These are phyloP conservation scores for Quambalaria eucalypti DNA, from an alignment of 1,284 basidiomycete species.

Conservation along the genomic window DNA sequence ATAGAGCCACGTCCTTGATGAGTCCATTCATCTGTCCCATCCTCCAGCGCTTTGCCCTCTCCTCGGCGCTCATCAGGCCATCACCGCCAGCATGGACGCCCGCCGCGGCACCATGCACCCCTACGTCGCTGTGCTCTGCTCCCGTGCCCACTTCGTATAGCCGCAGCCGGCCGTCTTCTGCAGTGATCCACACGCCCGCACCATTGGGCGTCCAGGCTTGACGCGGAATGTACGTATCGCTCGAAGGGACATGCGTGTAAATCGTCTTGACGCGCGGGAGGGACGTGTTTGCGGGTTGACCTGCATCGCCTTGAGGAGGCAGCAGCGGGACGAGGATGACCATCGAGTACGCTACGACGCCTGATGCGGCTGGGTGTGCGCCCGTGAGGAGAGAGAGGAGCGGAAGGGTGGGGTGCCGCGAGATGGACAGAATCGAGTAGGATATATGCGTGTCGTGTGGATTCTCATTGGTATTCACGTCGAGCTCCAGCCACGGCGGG, in stretches of 20 bases:
- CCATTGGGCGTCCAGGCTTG: conserved; percentile 29
- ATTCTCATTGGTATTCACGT: conserved; percentile 37
- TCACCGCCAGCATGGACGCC: not conserved
- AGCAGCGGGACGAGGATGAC: conserved; percentile 29
- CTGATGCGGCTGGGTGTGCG: conserved; percentile 8
- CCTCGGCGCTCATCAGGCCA: not conserved
- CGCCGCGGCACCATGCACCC: not conserved
- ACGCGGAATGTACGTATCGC: conserved; percentile 15
- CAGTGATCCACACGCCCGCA: conserved; percentile 28
- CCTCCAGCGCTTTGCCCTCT: conserved; percentile 1
- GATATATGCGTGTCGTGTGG: conserved; percentile 27
- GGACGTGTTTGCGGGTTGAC: too few species aligned
- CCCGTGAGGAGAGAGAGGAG: conserved; percentile 37
- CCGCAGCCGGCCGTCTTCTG: conserved; percentile 34
- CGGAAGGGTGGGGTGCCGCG: conserved; percentile 25
- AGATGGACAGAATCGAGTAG: conserved; percentile 35
- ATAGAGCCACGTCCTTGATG: not conserved
- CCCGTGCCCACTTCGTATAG: conserved; percentile 3
- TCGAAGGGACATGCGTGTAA: conserved; percentile 25
- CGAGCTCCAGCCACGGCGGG: conserved; percentile 17
- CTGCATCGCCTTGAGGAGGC: too few species aligned
- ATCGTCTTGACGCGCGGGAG: conserved; percentile 18
- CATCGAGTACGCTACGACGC: conserved; percentile 13
- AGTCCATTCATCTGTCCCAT: not conserved
- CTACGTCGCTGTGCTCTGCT: not conserved